Evolutionary conservation across 2,329 filamentous ascomycete genomes (phyloP).

Genomic region (Paramyrothecium roridum): DNA sequence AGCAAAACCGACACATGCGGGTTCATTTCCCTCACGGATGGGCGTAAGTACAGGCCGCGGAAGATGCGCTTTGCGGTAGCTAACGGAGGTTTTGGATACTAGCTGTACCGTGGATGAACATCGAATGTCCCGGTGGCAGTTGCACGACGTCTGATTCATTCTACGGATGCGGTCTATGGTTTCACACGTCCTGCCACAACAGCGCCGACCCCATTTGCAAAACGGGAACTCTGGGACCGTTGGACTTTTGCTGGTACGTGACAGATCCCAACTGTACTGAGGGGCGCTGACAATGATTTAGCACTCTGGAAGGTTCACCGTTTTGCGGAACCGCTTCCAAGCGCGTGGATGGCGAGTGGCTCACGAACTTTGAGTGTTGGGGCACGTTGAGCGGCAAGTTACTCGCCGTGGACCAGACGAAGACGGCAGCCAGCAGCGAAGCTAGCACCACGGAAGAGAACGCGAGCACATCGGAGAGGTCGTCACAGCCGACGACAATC

Average conservation of each 20-base stretch:
- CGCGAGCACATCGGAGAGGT: no score
- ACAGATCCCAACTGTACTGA: neutral
- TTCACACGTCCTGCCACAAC: slow-evolving; percentile 1
- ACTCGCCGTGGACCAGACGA: neutral
- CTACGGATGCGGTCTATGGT: neutral
- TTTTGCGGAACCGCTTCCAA: neutral
- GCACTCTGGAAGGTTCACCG: neutral
- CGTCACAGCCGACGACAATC: no score
- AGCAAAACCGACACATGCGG: neutral
- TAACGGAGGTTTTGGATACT: no score
- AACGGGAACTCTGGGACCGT: neutral
- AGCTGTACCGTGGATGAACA: neutral
- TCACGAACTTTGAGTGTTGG: neutral
- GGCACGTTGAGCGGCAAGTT: neutral
- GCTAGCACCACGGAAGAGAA: no score
- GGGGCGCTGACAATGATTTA: neutral
- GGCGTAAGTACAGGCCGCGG: neutral
- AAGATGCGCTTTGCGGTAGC: no score
- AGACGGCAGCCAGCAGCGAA: neutral
- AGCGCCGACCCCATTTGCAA: neutral
- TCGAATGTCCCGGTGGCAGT: neutral
- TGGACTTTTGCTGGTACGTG: neutral
- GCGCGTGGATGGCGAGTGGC: neutral
- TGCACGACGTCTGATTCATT: neutral
- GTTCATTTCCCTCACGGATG: neutral